Percentiles rank a stretch among this genome's conserved stretches.
Evolutionary conservation across 2,329 filamentous ascomycete genomes (phyloP).

Genomic region (Monosporascus sp.): DNA sequence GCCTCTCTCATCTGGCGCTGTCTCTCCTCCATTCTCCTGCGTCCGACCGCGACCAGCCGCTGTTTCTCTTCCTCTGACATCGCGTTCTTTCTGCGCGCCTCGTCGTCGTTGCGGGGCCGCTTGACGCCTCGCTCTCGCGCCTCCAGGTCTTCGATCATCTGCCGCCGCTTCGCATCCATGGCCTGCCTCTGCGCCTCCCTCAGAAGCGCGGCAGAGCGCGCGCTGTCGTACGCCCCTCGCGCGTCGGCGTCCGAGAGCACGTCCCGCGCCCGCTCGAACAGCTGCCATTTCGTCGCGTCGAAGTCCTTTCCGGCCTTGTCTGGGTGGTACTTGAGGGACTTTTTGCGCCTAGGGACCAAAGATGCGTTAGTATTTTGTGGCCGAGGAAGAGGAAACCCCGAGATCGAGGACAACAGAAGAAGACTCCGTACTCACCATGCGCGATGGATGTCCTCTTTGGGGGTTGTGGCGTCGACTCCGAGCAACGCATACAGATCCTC

Average conservation of each 20-base stretch:
- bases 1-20: constrained; percentile 36
- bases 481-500: constrained; percentile 77
- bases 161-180: constrained; percentile 66
- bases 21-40: constrained; percentile 33
- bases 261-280: constrained; percentile 80
- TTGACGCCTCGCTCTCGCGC: constrained; percentile 64
- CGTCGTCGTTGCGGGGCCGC: constrained; percentile 46
- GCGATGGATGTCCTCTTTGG: constrained; percentile 69
- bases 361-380: background rate
- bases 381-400: too few relatives aligned
- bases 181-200: constrained; percentile 66
- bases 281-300: constrained; percentile 77
- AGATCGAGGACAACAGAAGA: too few relatives aligned
- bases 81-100: constrained; percentile 14
- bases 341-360: constrained; percentile 39
- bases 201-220: constrained; percentile 64
- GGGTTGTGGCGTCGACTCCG: constrained; percentile 56
- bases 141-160: constrained; percentile 84
- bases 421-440: constrained; percentile 57
- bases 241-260: constrained; percentile 67
- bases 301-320: constrained; percentile 77
- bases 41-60: constrained; percentile 27
- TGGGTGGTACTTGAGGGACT: constrained; percentile 85
- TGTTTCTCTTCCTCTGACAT: constrained; percentile 24
- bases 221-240: constrained; percentile 72